Evolutionary conservation across 2,329 filamentous ascomycete species (phyloP), one percentile per base, ranked within the genome.

Genomic region (Huntiella decipiens): DNA sequence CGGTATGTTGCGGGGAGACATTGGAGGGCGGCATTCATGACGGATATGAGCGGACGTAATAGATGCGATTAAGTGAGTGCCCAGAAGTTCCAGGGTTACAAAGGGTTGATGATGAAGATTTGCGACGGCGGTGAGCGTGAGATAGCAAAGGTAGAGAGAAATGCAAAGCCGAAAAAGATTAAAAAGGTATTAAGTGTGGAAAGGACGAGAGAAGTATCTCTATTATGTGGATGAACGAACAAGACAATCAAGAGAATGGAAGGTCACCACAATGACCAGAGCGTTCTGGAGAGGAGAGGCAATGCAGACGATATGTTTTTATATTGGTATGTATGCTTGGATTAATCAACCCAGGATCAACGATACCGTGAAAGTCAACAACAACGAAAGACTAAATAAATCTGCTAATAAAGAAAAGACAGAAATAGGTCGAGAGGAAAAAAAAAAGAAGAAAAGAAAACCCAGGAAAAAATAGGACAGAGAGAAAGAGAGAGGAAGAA

Each of bases 1-100:
- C 50, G 50, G 39, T 44, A 43, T 34, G 38, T 33, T 13, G 33
- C 38, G 15, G 28, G 45, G 36, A 45, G 13, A 36, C 43, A 51
- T 13, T 38, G 35, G 2, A 43, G 38, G 12, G 28, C 13, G 22
- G 22, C 39, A 22, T 33, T 45, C 49, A 51, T 51, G 28, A 15
- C 43, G 40, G 6, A 10, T 12, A 5, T 17, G n/a, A 13, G 8
- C 31, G 34, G 2, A 7, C 13, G 22, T 2, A 28, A 28, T 28
- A 28, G 4, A 19, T 19, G 17, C 17, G 17, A 19, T 5, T 19
- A 19, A 19, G 17, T 19, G 4, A 17, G 17, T 19, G 17, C 17
- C 17, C 17, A 5, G 28, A 7, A 39, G 15, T 12, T 39, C 22
- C 38, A 19, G 38, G 22, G n/a, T 19, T 10, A 11, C 5, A 17